Base-by-base conservation (phyloP, 345 rosid genomes). In the Dovyalis caffra region DNA sequence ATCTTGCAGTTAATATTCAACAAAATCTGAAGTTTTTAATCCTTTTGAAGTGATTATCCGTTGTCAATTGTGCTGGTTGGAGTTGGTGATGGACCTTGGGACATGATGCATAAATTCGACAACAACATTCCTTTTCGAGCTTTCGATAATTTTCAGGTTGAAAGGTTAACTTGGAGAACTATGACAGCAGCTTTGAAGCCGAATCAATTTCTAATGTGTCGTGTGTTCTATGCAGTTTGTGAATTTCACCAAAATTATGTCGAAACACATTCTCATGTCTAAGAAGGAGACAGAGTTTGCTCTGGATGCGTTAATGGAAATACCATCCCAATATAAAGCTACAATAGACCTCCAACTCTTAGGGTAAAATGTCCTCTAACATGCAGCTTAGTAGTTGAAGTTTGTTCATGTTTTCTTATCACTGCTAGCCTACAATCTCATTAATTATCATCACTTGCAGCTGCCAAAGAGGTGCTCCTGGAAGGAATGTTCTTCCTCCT, bases 71-170 rank as follows among this genome's bases (percentile, higher is more conserved):
- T 78, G 29, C 68, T 78, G 26, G 80, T 77, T 53, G 80, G 80
- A 8, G 80, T 71, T 26, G 80, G 80, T 64, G 80, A 77, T 47
- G 81, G 81, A 43, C 81, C 81, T 0, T 78, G 81, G 81, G 77
- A 78, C 15, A 78, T 72, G 73, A 78, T 78, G 77, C 71, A 49
- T 15, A 51, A 72, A 60, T 78, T 78, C 20, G 77, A 78, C 12
- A 73, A 78, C 29, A 78, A 65, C 49, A 72, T 78, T 34, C 76
- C 76, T 72, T 23, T 53, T 34, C 81, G 81, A 14, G 28, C 69
- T 45, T 78, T 72, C 31, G 81, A 78, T 47, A 78, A 72, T 68
- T 78, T 78, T 51, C 81, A 78, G 81, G 76, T 78, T 63, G 57
- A n/a, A 21, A 40, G 0, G 26, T 21, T 62, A 15, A 62, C 31